Evolutionary conservation across 2,329 filamentous ascomycete genomes (phyloP), one percentile per base, ranked within the genome.

Genomic region (Stemphylium beticola): DNA sequence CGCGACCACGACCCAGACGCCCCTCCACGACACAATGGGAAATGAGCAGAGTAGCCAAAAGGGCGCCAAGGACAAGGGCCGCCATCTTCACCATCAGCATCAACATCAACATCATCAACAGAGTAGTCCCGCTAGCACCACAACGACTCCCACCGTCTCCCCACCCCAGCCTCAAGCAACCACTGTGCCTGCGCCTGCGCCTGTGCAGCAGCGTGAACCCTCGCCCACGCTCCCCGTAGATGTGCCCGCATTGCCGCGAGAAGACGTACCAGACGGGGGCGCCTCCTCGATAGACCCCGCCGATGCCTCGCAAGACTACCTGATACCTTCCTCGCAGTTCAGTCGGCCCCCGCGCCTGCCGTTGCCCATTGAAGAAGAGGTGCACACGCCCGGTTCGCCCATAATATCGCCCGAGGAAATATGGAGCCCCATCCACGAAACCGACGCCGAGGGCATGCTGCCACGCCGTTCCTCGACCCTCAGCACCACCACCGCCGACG

Each of bases 291-390:
- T 72, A 33, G 67, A 73, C 53, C 66, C 67, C 50, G 66, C 63
- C 56, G 60, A 63, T 11, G 65, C 71, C 51, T 61, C 64, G 49
- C 62, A 63, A 31, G 78, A 77, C 59, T 71, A 78, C 75, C 62
- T 74, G 58, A 60, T 73, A 64, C 57, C 75, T 62, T 57, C 72
- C 18, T 69, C 75, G 65, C 73, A 83, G 76, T 81, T 79, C 77
- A 76, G 83, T 54, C 84, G 89, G n/a, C 93, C 93, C 40, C 93
- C 93, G 45, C 89, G 93, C 57, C 81, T 98, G 68, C 93, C 93
- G 54, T 85, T 98, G 55, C 93, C 93, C 49, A 97, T 98, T 67
- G 92, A 96, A 67, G 91, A 97, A 79, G 92, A 96, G 73, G 84
- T 90, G 12, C 88, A 95, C 66, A 92, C 90, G 1, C 93, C 93